These are phyloP conservation scores for Gossypium herbaceum DNA, from an alignment of 345 rosid species.

Conservation along the genomic window DNA sequence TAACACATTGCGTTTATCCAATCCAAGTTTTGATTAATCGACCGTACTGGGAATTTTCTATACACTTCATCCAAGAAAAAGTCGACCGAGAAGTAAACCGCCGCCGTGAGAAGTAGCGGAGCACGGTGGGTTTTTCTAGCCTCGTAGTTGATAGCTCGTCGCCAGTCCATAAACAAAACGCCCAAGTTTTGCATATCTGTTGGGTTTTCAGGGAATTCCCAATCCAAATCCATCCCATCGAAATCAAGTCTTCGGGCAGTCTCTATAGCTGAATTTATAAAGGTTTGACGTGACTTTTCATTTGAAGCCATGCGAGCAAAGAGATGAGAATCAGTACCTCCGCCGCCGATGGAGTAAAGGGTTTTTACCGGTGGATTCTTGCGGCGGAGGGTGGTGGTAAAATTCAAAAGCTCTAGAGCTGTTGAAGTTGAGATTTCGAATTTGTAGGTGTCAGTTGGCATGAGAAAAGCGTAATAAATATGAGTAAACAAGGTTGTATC, in stretches of 20 bases:
- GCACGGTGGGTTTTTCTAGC: slow-evolving; percentile 32
- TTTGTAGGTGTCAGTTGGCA: slow-evolving; percentile 38
- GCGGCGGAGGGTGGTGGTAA: slow-evolving; percentile 42
- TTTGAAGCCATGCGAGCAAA: slow-evolving; percentile 36
- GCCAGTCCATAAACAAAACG: slow-evolving; percentile 39
- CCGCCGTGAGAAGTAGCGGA: slow-evolving; percentile 48
- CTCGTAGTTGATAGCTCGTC: slow-evolving; percentile 31
- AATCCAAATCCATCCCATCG: slow-evolving; percentile 60
- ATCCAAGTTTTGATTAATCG: slow-evolving; percentile 38
- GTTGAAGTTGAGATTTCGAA: slow-evolving; percentile 26
- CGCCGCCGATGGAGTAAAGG: slow-evolving; percentile 51
- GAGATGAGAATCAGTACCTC: slow-evolving; percentile 20
- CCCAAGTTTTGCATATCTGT: slow-evolving; percentile 37
- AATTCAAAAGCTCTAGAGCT: slow-evolving; percentile 25
- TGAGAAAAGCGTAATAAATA: slow-evolving; percentile 52
- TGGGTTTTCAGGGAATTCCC: slow-evolving; percentile 47
- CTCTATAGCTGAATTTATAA: slow-evolving; percentile 41
- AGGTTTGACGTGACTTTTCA: slow-evolving; percentile 25
- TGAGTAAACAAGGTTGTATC: slow-evolving; percentile 52
- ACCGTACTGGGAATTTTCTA: slow-evolving; percentile 30
- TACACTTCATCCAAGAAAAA: slow-evolving; percentile 19
- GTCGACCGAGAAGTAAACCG: slow-evolving; percentile 45
- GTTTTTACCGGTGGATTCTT: slow-evolving; percentile 40
- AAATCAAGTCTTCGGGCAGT: slow-evolving; percentile 41
- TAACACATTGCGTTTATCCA: slow-evolving; percentile 49